Evolutionary conservation across 352 stramenopile species (phyloP).

Genomic region (Thalassiosira hispida): DNA sequence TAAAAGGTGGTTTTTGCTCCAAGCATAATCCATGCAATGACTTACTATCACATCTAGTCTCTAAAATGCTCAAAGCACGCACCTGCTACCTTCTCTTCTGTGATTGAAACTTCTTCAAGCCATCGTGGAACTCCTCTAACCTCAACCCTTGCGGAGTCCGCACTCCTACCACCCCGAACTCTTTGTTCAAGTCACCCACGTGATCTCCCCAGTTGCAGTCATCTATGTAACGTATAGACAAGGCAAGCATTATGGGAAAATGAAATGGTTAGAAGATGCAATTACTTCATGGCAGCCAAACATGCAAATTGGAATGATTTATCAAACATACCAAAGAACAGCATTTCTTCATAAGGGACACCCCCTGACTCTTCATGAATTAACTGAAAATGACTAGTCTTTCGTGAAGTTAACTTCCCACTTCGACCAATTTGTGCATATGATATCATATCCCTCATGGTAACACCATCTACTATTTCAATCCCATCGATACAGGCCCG

Average conservation of each 20-base stretch:
- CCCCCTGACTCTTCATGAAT: constrained; percentile 55
- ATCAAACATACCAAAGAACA: constrained; percentile 64
- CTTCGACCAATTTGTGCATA: constrained; percentile 61
- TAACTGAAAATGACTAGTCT: constrained; percentile 63
- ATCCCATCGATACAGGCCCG: constrained; percentile 57
- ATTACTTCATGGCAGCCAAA: background rate
- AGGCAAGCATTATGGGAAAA: background rate
- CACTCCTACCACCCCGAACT: constrained; percentile 56
- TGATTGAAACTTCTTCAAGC: constrained; percentile 45
- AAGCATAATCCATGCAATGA: background rate
- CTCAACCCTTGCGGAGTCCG: constrained; percentile 55
- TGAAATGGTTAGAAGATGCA: background rate
- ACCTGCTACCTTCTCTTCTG: constrained; percentile 4
- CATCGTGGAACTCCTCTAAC: constrained; percentile 52
- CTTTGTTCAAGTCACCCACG: constrained; percentile 42
- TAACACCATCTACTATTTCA: constrained; percentile 58
- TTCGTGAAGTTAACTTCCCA: constrained; percentile 52
- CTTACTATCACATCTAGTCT: too few relatives aligned
- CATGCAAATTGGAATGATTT: background rate
- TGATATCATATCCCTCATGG: constrained; percentile 56
- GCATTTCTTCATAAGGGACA: constrained; percentile 62
- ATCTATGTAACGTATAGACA: constrained; percentile 13
- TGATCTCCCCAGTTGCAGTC: constrained; percentile 76
- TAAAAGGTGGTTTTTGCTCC: background rate
- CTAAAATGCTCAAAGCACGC: background rate